phyloP scores from a whole-genome alignment of 2,329 filamentous ascomycete genomes.

The Penicillium nordicum region DNA sequence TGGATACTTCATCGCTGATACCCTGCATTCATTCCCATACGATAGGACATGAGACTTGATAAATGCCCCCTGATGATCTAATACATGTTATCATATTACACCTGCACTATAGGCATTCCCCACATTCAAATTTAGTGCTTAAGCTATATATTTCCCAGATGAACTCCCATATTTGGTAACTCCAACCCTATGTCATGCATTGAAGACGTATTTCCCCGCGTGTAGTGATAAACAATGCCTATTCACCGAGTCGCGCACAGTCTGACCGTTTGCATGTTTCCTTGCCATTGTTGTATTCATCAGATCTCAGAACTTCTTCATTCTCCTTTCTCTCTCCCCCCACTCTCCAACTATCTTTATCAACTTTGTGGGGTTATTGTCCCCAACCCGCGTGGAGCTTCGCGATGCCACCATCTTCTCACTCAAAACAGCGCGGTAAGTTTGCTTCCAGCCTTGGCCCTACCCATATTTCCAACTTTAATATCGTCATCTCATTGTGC shows the following conservation, averaged over 20 bases:
- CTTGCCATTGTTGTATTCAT: not conserved
- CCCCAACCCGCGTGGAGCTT: not conserved
- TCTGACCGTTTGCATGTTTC: not conserved
- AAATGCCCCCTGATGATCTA: not conserved
- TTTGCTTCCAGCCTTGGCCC: not conserved
- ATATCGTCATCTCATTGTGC: not conserved
- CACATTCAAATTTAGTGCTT: no score
- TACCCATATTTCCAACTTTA: not conserved
- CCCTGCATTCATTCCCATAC: not conserved
- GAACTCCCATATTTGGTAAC: not conserved
- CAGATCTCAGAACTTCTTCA: not conserved
- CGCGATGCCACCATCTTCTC: not conserved
- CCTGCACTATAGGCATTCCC: not conserved
- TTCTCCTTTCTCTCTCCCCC: not conserved
- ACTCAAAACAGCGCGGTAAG: not conserved
- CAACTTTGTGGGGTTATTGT: not conserved
- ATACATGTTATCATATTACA: not conserved
- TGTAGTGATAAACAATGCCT: not conserved
- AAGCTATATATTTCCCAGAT: not conserved
- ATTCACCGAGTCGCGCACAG: not conserved
- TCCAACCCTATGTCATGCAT: not conserved
- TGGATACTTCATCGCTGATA: not conserved
- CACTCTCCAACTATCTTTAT: no score
- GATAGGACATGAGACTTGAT: constrained; percentile 2
- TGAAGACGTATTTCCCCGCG: not conserved